Conservation (phyloP, 331 rosid species). For the Acacia pycnantha region DNA sequence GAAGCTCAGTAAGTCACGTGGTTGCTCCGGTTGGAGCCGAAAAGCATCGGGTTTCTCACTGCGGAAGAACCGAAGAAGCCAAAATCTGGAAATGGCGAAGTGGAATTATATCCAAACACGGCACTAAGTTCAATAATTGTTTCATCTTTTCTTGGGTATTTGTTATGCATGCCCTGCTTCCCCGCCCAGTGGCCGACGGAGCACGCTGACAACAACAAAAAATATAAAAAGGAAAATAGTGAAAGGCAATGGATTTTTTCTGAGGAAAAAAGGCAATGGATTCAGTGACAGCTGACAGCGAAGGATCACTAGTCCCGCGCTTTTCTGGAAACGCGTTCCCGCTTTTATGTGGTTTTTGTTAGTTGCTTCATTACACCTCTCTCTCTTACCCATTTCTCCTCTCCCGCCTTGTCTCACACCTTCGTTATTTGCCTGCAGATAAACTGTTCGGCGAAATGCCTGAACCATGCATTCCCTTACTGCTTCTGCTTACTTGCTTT, state of each 20-base stretch:
- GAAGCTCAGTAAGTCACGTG: not conserved
- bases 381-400: too few species aligned
- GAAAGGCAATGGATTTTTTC: not conserved
- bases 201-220: not conserved
- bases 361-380: not conserved
- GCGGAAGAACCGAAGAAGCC: not conserved
- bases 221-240: not conserved
- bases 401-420: too few species aligned
- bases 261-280: not conserved
- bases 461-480: constrained; percentile 69
- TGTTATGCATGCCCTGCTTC: not conserved
- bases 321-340: not conserved
- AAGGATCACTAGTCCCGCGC: not conserved
- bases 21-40: not conserved
- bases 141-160: not conserved
- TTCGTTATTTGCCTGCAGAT: not conserved
- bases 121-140: not conserved
- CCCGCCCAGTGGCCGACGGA: not conserved
- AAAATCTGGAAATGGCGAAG: not conserved
- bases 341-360: not conserved
- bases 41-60: too few species aligned
- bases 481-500: constrained; percentile 8
- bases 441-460: constrained; percentile 86
- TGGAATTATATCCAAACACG: not conserved
- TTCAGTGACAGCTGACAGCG: not conserved